phyloP scores from a whole-genome alignment of 768 basidiomycete genomes.

The Psilocybe azurescens region DNA sequence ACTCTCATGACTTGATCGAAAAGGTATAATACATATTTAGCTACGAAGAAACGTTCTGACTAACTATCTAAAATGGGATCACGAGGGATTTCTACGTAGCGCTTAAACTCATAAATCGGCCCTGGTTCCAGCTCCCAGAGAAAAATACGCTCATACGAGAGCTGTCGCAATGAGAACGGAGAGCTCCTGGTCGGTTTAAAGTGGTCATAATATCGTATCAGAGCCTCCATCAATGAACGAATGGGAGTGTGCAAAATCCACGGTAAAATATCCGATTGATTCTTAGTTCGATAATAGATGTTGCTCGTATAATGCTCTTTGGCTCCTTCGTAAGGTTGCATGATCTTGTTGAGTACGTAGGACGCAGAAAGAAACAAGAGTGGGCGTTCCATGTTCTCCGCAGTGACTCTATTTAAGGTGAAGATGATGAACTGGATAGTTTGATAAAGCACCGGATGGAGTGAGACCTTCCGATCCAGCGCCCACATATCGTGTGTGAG shows the following conservation, averaged over 20 bases:
- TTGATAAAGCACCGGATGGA: neutral
- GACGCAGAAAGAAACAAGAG: neutral
- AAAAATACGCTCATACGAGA: constrained; percentile 3
- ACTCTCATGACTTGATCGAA: no score
- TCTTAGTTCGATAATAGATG: neutral
- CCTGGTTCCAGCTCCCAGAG: neutral
- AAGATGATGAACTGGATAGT: neutral
- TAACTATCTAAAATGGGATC: neutral
- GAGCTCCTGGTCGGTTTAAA: constrained; percentile 1
- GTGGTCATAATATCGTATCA: constrained; percentile 1
- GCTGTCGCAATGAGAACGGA: constrained; percentile 1
- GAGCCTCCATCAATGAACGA: neutral
- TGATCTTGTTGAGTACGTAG: neutral
- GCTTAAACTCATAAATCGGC: neutral
- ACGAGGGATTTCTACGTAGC: neutral
- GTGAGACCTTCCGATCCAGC: neutral
- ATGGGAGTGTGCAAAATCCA: constrained; percentile 1
- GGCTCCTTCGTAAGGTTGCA: neutral
- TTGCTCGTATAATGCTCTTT: neutral
- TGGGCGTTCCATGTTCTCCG: neutral
- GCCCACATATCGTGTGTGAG: constrained; percentile 3
- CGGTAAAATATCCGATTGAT: neutral
- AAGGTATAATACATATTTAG: no score
- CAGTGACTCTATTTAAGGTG: neutral
- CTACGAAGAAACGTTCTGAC: no score